Base-by-base conservation (phyloP, 1,139 yeast species). In the Pichia sp. region DNA sequence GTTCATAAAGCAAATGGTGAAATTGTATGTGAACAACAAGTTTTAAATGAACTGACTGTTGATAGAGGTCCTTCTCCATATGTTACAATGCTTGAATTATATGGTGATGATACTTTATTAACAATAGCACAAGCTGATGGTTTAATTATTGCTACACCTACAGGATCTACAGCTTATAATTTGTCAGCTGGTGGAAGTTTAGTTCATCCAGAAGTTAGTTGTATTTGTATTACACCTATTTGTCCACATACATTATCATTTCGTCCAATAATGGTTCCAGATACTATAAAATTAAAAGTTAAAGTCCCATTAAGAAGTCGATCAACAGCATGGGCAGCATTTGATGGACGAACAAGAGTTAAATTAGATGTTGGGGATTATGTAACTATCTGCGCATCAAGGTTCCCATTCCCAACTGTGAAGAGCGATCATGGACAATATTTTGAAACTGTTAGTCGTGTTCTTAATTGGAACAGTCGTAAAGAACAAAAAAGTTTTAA, bases 111-210 rank as follows among this genome's bases (percentile, higher is more conserved):
- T 20, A 75, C 84, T 3, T 66, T 87, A 34, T 68, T 87, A 46
- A 87, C 96, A 0, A 82, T 86, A 20, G 95, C 92, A 0, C 96
- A 87, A 60, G 95, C 96, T 0, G 96, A 87, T 62, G 96, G 96
- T 0, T 65, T 87, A 29, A 87, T 87, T 48, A 73, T 87, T 34
- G 94, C 95, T 0, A 87, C 96, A 0, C 96, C 96, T 4, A 87
- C 96, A 0, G 96, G 96, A 0, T 85, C 95, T 2, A 87, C 96
- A 0, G 96, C 96, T 0, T 87, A 87, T 61, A 85, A 95, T 0
- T 68, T 87, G 33, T 82, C 94, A 35, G 96, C 96, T 0, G 96
- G 96, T 16, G 96, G 96, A 0, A 81, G 95, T 0, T 70, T 87
- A 42, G 94, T 87, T 2, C 95, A 87, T 56, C 96, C 96, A 0